phyloP scores from a whole-genome alignment of 768 basidiomycete species.

The Russula earlei region DNA sequence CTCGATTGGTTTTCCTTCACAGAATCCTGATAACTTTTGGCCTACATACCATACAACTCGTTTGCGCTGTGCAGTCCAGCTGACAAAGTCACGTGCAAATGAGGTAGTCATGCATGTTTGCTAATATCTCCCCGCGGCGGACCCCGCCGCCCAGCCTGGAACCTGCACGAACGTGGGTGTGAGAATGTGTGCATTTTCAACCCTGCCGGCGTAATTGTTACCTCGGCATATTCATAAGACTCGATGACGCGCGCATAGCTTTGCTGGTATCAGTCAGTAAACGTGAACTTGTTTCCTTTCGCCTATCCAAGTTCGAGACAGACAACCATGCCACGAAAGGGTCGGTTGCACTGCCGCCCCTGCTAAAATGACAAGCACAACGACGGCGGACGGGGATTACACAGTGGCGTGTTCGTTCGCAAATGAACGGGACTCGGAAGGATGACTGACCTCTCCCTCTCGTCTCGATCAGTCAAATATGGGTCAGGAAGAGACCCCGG shows the following conservation, averaged over 20 bases:
- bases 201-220: conserved; percentile 11
- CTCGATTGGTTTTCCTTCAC: not conserved
- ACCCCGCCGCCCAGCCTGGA: conserved; percentile 17
- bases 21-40: no score
- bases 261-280: not conserved
- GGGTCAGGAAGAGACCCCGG: conserved; percentile 13
- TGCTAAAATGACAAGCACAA: not conserved
- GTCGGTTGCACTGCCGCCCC: not conserved
- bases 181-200: not conserved
- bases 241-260: conserved; percentile 4
- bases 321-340: not conserved
- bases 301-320: not conserved
- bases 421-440: no score
- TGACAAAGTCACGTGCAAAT: conserved; percentile 4
- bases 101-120: not conserved
- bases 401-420: not conserved
- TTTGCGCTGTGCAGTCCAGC: not conserved
- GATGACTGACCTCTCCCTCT: no score
- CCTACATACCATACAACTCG: not conserved
- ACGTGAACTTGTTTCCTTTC: not conserved
- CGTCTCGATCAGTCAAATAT: not conserved
- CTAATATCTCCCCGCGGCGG: conserved; percentile 5
- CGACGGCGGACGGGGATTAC: not conserved
- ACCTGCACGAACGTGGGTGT: conserved; percentile 12
- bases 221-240: conserved; percentile 8